Percentiles rank a stretch among this genome's conserved stretches.
phyloP scores from a whole-genome alignment of 371 early-diverging fungal species.

The Nematocida major region DNA sequence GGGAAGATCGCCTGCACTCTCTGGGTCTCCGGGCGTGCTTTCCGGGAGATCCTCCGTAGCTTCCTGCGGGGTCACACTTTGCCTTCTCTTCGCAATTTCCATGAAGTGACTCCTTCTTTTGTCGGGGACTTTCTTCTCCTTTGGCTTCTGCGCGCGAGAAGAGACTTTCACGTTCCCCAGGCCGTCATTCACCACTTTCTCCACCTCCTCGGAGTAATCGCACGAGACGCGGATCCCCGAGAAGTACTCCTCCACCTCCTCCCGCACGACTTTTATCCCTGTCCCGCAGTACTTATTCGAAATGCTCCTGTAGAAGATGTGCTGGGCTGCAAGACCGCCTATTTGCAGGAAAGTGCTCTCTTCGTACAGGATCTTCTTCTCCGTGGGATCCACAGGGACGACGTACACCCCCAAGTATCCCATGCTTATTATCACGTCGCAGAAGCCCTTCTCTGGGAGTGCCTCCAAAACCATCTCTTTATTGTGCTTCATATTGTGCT shows the following conservation, averaged over 20 bases:
- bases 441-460: slow-evolving; percentile 47
- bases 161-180: slow-evolving; percentile 17
- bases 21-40: too few relatives aligned
- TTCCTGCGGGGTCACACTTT: background rate
- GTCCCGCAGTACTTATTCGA: slow-evolving; percentile 52
- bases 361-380: slow-evolving; percentile 38
- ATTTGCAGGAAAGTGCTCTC: slow-evolving; percentile 50
- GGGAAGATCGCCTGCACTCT: too few relatives aligned
- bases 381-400: slow-evolving; percentile 39
- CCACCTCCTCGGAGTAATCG: slow-evolving; percentile 17
- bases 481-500: slow-evolving; percentile 49
- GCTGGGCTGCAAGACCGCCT: slow-evolving; percentile 39
- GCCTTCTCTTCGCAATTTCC: slow-evolving; percentile 3
- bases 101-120: too few relatives aligned
- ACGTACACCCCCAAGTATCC: slow-evolving; percentile 54
- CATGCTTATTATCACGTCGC: slow-evolving; percentile 62
- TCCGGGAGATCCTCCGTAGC: too few relatives aligned
- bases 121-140: slow-evolving; percentile 11
- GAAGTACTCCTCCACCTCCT: slow-evolving; percentile 47
- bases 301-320: slow-evolving; percentile 51
- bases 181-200: slow-evolving; percentile 23
- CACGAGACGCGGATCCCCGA: slow-evolving; percentile 31
- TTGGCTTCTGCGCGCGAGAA: background rate
- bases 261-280: slow-evolving; percentile 29
- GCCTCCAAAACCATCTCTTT: background rate